These are phyloP conservation scores for Bipolaris gigantea DNA, from an alignment of 2,329 filamentous ascomycete species.

Conservation along the genomic window DNA sequence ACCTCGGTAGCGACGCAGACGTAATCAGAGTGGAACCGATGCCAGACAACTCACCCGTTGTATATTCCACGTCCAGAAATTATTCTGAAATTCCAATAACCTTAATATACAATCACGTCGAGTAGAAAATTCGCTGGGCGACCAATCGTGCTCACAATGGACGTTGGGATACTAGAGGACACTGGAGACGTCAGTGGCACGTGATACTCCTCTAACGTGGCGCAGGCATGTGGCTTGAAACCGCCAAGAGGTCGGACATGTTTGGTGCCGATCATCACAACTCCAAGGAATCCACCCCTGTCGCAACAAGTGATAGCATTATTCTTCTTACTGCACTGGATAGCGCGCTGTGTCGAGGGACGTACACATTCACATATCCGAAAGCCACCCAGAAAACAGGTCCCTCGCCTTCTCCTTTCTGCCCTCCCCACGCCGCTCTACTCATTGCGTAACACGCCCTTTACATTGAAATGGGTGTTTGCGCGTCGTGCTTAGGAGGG, in stretches of 20 bases:
- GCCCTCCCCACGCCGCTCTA: background rate
- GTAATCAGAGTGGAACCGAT: background rate
- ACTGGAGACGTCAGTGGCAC: background rate
- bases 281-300: constrained; percentile 2
- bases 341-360: background rate
- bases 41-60: background rate
- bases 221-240: background rate
- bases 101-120: too few species aligned
- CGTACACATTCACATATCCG: background rate
- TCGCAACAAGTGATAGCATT: background rate
- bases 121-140: background rate
- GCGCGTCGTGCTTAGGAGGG: constrained; percentile 53
- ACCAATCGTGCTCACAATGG: background rate
- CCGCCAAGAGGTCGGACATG: constrained; percentile 9
- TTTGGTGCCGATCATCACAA: constrained; percentile 12
- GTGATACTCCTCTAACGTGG: background rate
- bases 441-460: background rate
- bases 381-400: background rate
- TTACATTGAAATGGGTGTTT: constrained; percentile 51
- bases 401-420: background rate
- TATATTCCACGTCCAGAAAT: too few species aligned
- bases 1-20: background rate
- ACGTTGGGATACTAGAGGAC: too few species aligned
- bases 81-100: too few species aligned
- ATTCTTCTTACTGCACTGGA: background rate